Percentiles rank a stretch among this genome's conserved stretches.
Evolutionary conservation across 805 yeast genomes (phyloP).

Genomic region (Yarrowia yakushimensis): DNA sequence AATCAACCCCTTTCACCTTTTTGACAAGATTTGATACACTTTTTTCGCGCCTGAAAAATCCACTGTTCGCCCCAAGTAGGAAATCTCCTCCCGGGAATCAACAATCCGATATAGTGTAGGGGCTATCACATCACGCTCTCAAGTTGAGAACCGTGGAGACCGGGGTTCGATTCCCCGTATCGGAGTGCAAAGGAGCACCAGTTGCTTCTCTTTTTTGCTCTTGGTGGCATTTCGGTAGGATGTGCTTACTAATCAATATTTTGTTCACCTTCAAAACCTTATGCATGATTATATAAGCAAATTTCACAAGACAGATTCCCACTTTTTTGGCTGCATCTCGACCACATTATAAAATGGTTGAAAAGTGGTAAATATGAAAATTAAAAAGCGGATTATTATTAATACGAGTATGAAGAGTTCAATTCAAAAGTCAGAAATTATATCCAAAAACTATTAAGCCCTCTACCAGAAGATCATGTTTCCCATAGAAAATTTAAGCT

Average conservation of each 20-base stretch:
- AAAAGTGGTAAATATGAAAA: background rate
- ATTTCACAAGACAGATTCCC: slow-evolving; percentile 2
- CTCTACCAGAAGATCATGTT: background rate
- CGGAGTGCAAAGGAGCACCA: background rate
- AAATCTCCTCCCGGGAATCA: background rate
- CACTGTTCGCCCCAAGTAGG: background rate
- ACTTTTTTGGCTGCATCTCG: background rate
- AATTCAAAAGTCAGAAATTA: too few relatives aligned
- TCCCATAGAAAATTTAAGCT: background rate
- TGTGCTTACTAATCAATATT: background rate
- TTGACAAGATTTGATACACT: too few relatives aligned
- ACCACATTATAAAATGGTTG: too few relatives aligned
- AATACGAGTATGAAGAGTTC: too few relatives aligned
- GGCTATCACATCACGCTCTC: slow-evolving; percentile 26
- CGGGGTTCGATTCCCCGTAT: slow-evolving; percentile 26
- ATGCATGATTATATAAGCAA: slow-evolving; percentile 3
- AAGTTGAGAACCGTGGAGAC: slow-evolving; percentile 21
- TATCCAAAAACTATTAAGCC: background rate
- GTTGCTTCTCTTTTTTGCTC: background rate
- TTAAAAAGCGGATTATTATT: too few relatives aligned
- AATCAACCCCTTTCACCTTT: too few relatives aligned
- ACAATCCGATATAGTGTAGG: slow-evolving; percentile 24
- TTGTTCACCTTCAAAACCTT: background rate
- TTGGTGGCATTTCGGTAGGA: background rate
- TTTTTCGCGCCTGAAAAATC: background rate